Base-by-base conservation (phyloP, 352 stramenopile genomes). In the Globisporangium nagaii region DNA sequence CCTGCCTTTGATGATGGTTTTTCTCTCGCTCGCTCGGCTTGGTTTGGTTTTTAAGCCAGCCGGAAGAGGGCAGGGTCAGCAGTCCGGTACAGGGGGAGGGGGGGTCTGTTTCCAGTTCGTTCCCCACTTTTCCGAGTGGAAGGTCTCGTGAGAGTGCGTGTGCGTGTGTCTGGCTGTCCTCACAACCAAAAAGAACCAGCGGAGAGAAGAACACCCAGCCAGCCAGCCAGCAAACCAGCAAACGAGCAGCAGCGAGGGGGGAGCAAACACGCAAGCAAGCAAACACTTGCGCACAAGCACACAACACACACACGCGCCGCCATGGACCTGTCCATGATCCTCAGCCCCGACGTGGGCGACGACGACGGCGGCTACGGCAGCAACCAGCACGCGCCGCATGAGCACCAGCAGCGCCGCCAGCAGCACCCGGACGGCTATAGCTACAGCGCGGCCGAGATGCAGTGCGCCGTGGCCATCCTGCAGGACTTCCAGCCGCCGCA, bases 381-480 rank as follows among this genome's bases (percentile, higher is more conserved):
- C 24, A 44, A 27, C 22, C 63, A 54, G 19, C 51, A 27, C 54
- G 19, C 41, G 10, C 53, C 41, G 22, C 53, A 12, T 15, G 17
- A 11, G 3, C 28, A 59, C 27, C 13, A 31, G 17, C 40, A 42
- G 8, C 42, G 17, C 10, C 30, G 32, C 2, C 64, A 55, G 10
- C 57, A 43, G 45, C 15, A 17, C 43, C 8, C 8, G 8, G 19
- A 36, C 43, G 20, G 17, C 25, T n/a, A n/a, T n/a, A 66, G 65
- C 27, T 84, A 70, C 70, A 80, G 66, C 42, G 41, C 66, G 20
- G 68, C 80, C 52, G 77, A 86, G 57, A 71, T 84, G 57, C 72
- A 74, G 45, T 81, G 68, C 60, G 74, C 74, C 46, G 77, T 88
- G 40, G 64, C 70, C 48, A 84, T 86, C 60, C 68, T 86, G 27